Conservation (phyloP, 176 grass and related monocot species). For the Oryza glaberrima region DNA sequence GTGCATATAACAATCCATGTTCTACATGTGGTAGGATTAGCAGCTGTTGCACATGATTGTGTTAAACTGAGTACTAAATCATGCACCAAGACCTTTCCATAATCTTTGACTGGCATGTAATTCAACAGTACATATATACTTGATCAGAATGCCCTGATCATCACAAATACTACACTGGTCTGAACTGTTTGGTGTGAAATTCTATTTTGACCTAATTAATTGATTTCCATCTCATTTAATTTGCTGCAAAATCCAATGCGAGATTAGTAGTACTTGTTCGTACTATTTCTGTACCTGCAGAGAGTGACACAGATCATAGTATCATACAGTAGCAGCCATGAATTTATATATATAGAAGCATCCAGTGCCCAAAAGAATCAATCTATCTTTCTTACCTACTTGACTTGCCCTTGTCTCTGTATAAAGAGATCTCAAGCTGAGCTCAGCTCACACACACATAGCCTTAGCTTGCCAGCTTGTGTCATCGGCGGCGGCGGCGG, state of each 20-base stretch:
- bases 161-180: not conserved
- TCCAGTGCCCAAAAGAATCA: slow-evolving; percentile 48
- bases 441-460: slow-evolving; percentile 16
- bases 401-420: slow-evolving; percentile 33
- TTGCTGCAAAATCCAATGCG: not conserved
- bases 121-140: not conserved
- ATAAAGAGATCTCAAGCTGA: slow-evolving; percentile 27
- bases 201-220: not conserved
- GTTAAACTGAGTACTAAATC: slow-evolving; percentile 41
- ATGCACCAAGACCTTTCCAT: not conserved
- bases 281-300: slow-evolving; percentile 45
- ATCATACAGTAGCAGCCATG: not conserved
- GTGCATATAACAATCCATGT: slow-evolving; percentile 14
- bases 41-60: slow-evolving; percentile 36
- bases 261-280: slow-evolving; percentile 52
- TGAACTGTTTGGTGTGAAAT: not conserved
- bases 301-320: not conserved
- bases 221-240: not conserved
- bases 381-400: slow-evolving; percentile 26
- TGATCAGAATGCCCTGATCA: not conserved
- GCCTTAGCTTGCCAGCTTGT: not conserved
- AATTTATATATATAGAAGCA: slow-evolving; percentile 31
- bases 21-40: slow-evolving; percentile 38
- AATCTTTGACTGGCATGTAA: slow-evolving; percentile 30
- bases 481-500: not conserved